A percentile compares a stretch with the other conserved stretches of the same genome.
Evolutionary conservation across 1,284 basidiomycete species (phyloP).

Genomic region (Malassezia slooffiae): DNA sequence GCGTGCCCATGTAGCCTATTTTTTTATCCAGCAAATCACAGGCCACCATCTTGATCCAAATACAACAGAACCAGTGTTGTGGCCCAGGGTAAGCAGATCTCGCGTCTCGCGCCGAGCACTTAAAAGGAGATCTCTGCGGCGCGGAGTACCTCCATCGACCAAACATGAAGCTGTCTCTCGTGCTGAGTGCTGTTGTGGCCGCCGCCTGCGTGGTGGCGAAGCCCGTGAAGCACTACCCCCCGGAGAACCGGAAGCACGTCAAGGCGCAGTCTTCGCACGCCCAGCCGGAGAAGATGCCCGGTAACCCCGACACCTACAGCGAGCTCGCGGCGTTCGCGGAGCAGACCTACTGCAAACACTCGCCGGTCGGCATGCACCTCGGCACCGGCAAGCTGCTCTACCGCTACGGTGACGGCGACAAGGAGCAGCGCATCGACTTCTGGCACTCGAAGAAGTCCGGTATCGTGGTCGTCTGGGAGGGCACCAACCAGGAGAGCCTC

Average conservation of each 20-base stretch:
- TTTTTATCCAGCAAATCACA: too few species aligned
- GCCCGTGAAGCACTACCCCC: neutral
- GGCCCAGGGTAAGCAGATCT: too few species aligned
- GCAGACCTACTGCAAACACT: constrained; percentile 12
- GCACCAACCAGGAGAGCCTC: constrained; percentile 8
- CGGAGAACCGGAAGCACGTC: neutral
- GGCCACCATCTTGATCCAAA: too few species aligned
- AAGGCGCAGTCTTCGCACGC: neutral
- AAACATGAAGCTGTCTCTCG: too few species aligned
- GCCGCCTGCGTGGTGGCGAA: neutral
- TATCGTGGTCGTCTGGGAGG: constrained; percentile 10
- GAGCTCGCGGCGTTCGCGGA: constrained; percentile 10
- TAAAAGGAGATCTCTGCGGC: too few species aligned
- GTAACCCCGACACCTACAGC: constrained; percentile 5
- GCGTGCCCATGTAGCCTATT: too few species aligned
- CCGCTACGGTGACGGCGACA: constrained; percentile 8
- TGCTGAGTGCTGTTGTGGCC: neutral
- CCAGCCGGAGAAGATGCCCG: neutral
- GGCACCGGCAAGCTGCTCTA: constrained; percentile 13
- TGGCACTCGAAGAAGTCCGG: constrained; percentile 15
- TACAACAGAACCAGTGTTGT: too few species aligned
- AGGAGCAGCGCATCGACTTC: constrained; percentile 14
- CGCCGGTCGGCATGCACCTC: constrained; percentile 1
- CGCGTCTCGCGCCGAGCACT: too few species aligned
- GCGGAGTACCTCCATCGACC: too few species aligned